Conservation (phyloP, 169 alveolate species). For the Eimeria necatrix region DNA sequence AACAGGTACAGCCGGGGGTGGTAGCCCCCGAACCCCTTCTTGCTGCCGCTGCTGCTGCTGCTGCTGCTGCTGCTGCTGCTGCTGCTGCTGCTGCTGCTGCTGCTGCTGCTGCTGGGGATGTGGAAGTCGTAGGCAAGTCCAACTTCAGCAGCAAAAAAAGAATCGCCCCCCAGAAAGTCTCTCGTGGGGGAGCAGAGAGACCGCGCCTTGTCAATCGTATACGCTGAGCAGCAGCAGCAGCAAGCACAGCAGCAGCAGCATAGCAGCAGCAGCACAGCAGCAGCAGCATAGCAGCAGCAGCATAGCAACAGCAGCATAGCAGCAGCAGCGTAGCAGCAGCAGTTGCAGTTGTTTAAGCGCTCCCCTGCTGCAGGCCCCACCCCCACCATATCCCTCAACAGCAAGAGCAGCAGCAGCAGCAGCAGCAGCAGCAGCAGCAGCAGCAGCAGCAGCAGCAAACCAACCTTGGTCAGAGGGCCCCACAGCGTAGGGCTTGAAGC, state of each 20-base stretch:
- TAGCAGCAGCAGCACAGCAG: not conserved
- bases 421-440: slow-evolving; percentile 17
- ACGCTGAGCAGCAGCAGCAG: slow-evolving; percentile 22
- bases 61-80: slow-evolving; percentile 22
- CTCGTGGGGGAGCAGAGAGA: not conserved
- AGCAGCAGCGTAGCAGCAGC: not conserved
- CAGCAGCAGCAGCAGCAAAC: not conserved
- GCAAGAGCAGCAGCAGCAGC: slow-evolving; percentile 14
- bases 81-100: slow-evolving; percentile 51
- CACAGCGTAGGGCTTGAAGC: slow-evolving; percentile 43
- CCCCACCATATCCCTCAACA: not conserved
- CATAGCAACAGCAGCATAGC: not conserved
- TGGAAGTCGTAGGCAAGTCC: slow-evolving; percentile 22
- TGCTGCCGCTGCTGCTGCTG: not conserved
- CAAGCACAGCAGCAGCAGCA: not conserved
- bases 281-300: not conserved
- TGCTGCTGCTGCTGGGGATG: not conserved
- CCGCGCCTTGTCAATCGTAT: not conserved
- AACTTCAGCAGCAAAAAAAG: not conserved
- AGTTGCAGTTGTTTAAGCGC: not conserved
- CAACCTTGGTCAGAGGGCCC: slow-evolving; percentile 65
- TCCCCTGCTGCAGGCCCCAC: not conserved
- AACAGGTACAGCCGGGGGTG: slow-evolving; percentile 9
- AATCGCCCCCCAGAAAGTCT: slow-evolving; percentile 3
- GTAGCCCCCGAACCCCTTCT: slow-evolving; percentile 5